phyloP scores from a whole-genome alignment of 257 asterid genomes.

The Primulina huaijiensis region DNA sequence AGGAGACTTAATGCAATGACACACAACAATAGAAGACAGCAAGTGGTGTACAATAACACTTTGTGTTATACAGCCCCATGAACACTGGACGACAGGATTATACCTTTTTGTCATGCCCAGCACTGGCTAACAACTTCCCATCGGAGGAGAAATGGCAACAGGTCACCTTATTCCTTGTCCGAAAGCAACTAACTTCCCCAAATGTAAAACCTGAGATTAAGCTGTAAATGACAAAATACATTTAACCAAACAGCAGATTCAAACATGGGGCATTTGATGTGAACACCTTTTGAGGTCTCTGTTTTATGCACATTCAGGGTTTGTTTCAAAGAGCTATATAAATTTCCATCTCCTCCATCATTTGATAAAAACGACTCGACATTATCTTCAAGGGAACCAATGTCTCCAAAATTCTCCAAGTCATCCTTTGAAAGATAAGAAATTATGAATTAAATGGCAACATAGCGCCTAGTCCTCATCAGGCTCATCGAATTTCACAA shows the following conservation, averaged over 20 bases:
- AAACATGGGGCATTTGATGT: constrained; percentile 16
- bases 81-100: no score
- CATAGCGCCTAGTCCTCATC: background rate
- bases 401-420: constrained; percentile 87
- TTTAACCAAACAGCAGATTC: constrained; percentile 12
- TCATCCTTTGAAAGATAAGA: constrained; percentile 60
- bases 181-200: constrained; percentile 84
- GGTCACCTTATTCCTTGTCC: constrained; percentile 86
- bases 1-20: background rate
- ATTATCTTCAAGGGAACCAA: constrained; percentile 85
- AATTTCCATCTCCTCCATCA: constrained; percentile 90
- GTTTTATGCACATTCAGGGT: constrained; percentile 58
- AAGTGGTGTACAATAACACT: background rate
- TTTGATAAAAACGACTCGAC: constrained; percentile 85
- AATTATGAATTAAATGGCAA: background rate
- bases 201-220: constrained; percentile 52
- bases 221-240: background rate
- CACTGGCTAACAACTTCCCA: constrained; percentile 95
- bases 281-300: constrained; percentile 71
- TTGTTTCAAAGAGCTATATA: constrained; percentile 71
- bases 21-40: constrained; percentile 13
- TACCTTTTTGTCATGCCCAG: constrained; percentile 97
- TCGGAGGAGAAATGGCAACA: constrained; percentile 97
- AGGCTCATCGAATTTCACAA: background rate
- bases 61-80: constrained; percentile 7